Percentiles rank a stretch among this genome's conserved stretches.
Conservation (phyloP, 139 green algal species). For the Chlorella sp. region DNA sequence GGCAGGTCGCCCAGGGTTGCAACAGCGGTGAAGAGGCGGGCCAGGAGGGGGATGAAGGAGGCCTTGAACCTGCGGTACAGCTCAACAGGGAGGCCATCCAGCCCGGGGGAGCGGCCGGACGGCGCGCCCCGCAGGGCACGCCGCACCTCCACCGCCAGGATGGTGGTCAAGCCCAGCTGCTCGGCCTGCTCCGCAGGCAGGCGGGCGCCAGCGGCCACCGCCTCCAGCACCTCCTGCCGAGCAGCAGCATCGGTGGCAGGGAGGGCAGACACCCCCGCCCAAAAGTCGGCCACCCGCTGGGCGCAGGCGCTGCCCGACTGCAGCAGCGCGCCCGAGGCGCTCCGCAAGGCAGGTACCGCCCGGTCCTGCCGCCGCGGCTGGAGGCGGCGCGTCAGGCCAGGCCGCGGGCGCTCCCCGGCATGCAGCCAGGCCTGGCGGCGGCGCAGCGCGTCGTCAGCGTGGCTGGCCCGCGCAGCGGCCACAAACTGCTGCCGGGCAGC, state of each 20-base stretch:
- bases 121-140: not conserved
- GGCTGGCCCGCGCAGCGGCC: too few relatives aligned
- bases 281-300: not conserved
- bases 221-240: not conserved
- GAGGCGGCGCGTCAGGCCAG: not conserved
- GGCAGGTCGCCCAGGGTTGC: not conserved
- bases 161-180: not conserved
- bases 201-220: not conserved
- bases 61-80: not conserved
- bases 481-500: not conserved
- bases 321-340: not conserved
- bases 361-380: not conserved
- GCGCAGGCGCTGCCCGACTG: not conserved
- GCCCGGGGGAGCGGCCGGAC: not conserved
- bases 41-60: not conserved
- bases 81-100: not conserved
- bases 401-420: not conserved
- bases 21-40: constrained; percentile 11
- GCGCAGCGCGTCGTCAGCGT: not conserved
- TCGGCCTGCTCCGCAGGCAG: not conserved
- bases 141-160: constrained; percentile 2
- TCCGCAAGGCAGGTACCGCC: not conserved
- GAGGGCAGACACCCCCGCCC: not conserved
- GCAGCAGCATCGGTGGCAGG: not conserved
- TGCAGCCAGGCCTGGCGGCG: not conserved